A percentile compares a stretch with the other conserved stretches of the same genome.
These are phyloP conservation scores for Ceratobasidium sp. DNA, from an alignment of 1,284 basidiomycete species.

Conservation along the genomic window DNA sequence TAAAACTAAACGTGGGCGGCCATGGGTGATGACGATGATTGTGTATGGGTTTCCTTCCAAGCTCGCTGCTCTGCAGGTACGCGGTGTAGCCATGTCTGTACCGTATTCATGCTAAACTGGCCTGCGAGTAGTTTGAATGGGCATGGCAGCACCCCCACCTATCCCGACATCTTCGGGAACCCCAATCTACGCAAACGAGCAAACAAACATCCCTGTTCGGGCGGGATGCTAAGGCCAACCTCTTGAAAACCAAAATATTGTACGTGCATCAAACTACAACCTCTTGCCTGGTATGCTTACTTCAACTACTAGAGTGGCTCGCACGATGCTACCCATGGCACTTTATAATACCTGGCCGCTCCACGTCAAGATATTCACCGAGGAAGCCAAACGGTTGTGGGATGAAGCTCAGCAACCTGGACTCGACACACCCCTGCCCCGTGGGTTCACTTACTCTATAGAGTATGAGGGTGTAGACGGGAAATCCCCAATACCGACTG, in stretches of 20 bases:
- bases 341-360: conserved; percentile 50
- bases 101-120: neutral
- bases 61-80: conserved; percentile 76
- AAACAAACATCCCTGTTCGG: conserved; percentile 47
- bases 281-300: neutral
- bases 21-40: conserved; percentile 92
- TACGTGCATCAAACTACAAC: conserved; percentile 10
- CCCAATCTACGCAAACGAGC: conserved; percentile 17
- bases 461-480: conserved; percentile 82
- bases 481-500: conserved; percentile 56
- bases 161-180: conserved; percentile 65
- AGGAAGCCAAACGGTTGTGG: conserved; percentile 51
- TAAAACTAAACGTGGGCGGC: conserved; percentile 75
- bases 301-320: conserved; percentile 41
- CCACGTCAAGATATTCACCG: conserved; percentile 48
- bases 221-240: conserved; percentile 34
- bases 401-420: conserved; percentile 51
- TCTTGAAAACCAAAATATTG: conserved; percentile 46
- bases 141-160: conserved; percentile 80
- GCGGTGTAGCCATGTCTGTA: neutral
- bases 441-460: conserved; percentile 62
- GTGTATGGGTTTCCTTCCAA: conserved; percentile 90
- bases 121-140: conserved; percentile 62
- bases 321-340: conserved; percentile 51
- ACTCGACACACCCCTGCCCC: conserved; percentile 59